Conservation (phyloP, 2,329 filamentous ascomycete genomes). For the Colletotrichum caudatum region DNA sequence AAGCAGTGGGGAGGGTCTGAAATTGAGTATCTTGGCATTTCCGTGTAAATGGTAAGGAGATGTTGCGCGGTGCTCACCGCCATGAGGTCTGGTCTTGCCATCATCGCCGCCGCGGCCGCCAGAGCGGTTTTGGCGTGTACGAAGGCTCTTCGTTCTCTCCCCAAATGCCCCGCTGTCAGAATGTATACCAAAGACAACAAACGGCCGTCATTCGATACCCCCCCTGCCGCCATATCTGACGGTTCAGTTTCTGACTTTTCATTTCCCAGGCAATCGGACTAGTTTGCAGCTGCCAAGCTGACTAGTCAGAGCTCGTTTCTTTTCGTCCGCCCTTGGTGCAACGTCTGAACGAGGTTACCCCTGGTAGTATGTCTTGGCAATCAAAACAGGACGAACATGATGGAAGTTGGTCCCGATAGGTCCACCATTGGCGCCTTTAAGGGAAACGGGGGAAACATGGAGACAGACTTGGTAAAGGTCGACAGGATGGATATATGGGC, state of each 20-base stretch:
- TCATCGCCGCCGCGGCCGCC: conserved; percentile 8
- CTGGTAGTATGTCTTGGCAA: conserved; percentile 28
- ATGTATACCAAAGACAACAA: not conserved
- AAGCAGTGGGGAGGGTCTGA: conserved; percentile 17
- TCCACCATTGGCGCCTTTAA: not conserved
- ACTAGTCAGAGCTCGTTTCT: conserved; percentile 19
- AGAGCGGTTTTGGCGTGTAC: not conserved
- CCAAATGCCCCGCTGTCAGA: not conserved
- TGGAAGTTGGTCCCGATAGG: conserved; percentile 3
- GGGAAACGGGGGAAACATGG: not conserved
- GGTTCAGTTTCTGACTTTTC: not conserved
- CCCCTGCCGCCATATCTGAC: not conserved
- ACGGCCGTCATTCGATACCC: conserved; percentile 20
- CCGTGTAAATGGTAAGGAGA: not conserved
- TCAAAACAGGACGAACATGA: conserved; percentile 26
- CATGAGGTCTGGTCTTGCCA: conserved; percentile 9
- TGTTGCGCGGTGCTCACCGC: not conserved
- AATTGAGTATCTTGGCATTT: conserved; percentile 29
- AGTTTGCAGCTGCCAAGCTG: not conserved
- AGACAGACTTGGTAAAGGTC: conserved; percentile 17
- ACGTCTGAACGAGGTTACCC: conserved; percentile 4
- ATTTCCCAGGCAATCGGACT: conserved; percentile 24
- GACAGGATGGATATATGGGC: conserved; percentile 39
- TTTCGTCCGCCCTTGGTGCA: conserved; percentile 12
- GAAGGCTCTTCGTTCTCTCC: too few species aligned